Evolutionary conservation across 2,329 filamentous ascomycete species (phyloP).

Genomic region (Pestalotiopsis fici): DNA sequence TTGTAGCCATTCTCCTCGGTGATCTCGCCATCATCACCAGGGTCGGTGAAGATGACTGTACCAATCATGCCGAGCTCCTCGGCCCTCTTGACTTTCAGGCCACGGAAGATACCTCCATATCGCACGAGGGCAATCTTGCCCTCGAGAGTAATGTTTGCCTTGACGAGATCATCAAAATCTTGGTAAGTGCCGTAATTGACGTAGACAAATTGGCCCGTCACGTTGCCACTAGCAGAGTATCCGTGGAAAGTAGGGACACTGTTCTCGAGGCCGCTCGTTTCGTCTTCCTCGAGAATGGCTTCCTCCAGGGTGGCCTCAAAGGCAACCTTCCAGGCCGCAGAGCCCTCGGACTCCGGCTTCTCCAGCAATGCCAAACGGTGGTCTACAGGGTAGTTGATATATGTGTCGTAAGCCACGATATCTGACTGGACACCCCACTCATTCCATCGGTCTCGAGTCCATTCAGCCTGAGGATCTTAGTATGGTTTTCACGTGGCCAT

Average conservation of each 20-base stretch:
- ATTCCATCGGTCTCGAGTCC: slow-evolving; percentile 75
- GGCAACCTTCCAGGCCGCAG: slow-evolving; percentile 57
- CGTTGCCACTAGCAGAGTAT: slow-evolving; percentile 90
- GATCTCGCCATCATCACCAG: slow-evolving; percentile 81
- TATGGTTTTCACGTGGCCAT: background rate
- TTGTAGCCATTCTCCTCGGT: slow-evolving; percentile 81
- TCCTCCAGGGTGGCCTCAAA: slow-evolving; percentile 83
- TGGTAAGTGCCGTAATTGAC: slow-evolving; percentile 88
- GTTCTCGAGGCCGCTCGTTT: slow-evolving; percentile 70
- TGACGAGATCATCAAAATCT: slow-evolving; percentile 81
- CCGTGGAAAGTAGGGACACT: slow-evolving; percentile 91
- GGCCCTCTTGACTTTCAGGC: slow-evolving; percentile 89
- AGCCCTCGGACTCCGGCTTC: slow-evolving; percentile 34
- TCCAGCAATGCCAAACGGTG: slow-evolving; percentile 69
- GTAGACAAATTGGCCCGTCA: slow-evolving; percentile 83
- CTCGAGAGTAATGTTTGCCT: slow-evolving; percentile 72
- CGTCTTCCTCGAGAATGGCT: slow-evolving; percentile 81
- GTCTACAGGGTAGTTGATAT: slow-evolving; percentile 75
- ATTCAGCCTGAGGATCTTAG: slow-evolving; percentile 53
- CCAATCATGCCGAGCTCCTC: slow-evolving; percentile 89
- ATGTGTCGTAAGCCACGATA: slow-evolving; percentile 73
- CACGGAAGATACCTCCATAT: slow-evolving; percentile 86
- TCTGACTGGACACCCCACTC: slow-evolving; percentile 67
- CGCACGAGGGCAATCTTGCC: slow-evolving; percentile 87
- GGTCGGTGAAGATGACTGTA: slow-evolving; percentile 83